Base-by-base conservation (phyloP, 345 rosid genomes). In the Conringia planisiliqua region DNA sequence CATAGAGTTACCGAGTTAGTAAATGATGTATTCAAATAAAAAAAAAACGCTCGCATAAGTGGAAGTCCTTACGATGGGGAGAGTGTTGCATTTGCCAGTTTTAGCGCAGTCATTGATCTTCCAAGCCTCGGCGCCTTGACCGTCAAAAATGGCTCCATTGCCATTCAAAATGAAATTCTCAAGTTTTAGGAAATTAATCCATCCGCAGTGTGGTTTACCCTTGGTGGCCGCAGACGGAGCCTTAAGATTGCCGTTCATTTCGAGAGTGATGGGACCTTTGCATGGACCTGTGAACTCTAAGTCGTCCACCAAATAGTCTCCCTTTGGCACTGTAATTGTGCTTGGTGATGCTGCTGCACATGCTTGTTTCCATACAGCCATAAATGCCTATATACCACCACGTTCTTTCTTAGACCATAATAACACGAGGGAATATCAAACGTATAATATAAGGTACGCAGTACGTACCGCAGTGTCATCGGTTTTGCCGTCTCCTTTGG, bases 221-320 rank as follows among this genome's bases (percentile, higher is more conserved):
- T 42, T 11, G 10, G 16, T 44, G 10, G 48, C 10, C 2, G 42
- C 35, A 10, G 64, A 14, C 0, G 85, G 84, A 10, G 89, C 89
- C 59, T 63, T 73, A 20, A 88, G 26, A 18, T 56, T 80, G 7
- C 89, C 93, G 48, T 75, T 63, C 18, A 88, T 29, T 55, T 71
- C 74, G 11, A 85, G 0, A 58, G 65, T 73, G 35, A 88, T 39
- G 5, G 72, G 61, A 30, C 66, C 72, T 63, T 81, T 82, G 81
- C 91, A 87, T 5, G 91, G 88, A 20, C 89, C 88, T 8, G 17
- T 5, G 22, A 87, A 61, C 14, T 10, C 74, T 74, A 83, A 4
- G 0, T 5, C 14, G 4, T 77, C 58, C 38, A 81, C 66, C 69
- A 79, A 11, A 77, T 79, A 87, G 7, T 52, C 71, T 18, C 88